Evolutionary conservation across 176 grass and related monocot genomes (phyloP).

Genomic region (Pharus latifolius): DNA sequence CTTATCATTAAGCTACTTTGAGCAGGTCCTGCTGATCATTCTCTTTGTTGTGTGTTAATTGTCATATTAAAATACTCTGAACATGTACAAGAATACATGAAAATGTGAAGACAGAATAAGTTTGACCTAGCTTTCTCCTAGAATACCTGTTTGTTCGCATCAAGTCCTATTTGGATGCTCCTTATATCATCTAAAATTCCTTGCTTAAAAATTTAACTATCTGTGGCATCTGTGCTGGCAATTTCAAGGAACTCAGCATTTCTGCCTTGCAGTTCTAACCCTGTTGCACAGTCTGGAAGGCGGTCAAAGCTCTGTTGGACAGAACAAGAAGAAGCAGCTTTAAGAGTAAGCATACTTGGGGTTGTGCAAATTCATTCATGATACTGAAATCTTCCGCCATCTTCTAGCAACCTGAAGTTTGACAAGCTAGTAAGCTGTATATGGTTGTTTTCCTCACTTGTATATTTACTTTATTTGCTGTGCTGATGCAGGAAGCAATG

Average conservation of each 20-base stretch:
- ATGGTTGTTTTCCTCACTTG: background rate
- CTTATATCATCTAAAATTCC: background rate
- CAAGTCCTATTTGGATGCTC: background rate
- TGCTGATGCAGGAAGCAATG: constrained; percentile 47
- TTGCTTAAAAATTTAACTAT: background rate
- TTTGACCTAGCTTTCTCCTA: background rate
- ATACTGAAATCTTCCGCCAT: constrained; percentile 1
- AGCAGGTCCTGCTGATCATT: background rate
- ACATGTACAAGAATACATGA: background rate
- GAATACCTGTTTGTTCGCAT: background rate
- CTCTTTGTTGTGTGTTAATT: background rate
- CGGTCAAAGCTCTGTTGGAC: constrained; percentile 49
- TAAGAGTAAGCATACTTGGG: constrained; percentile 39
- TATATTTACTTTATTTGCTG: constrained; percentile 8
- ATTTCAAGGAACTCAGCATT: background rate
- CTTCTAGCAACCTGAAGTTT: background rate
- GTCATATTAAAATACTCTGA: background rate
- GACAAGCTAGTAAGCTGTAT: background rate
- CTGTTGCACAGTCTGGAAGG: constrained; percentile 19
- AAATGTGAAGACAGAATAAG: background rate
- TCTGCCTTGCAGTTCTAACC: constrained; percentile 49
- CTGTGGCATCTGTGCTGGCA: background rate
- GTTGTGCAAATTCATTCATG: background rate
- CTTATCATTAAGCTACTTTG: background rate
- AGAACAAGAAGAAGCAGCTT: constrained; percentile 29